A percentile compares a stretch with the other conserved stretches of the same genome.
These are phyloP conservation scores for Chondrus crispus DNA, from an alignment of 23 red algal genomes.

Conservation along the genomic window DNA sequence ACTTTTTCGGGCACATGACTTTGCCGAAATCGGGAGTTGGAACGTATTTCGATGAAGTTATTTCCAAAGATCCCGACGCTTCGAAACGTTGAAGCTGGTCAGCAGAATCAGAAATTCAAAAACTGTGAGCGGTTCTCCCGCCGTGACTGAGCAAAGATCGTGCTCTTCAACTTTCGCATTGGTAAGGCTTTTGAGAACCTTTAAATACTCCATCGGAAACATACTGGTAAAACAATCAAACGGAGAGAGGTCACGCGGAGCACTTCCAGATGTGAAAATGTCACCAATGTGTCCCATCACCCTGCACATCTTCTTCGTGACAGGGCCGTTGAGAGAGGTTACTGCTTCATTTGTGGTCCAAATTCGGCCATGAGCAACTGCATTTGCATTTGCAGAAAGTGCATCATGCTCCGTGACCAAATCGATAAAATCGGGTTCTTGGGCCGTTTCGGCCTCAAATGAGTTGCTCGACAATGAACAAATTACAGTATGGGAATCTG, in stretches of 20 bases:
- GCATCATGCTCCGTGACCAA: not conserved
- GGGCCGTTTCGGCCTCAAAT: too few relatives aligned
- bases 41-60: not conserved
- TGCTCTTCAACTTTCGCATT: not conserved
- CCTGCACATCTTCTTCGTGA: not conserved
- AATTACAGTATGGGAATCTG: too few relatives aligned
- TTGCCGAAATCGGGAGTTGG: not conserved
- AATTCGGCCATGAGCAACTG: not conserved
- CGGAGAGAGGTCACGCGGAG: not conserved
- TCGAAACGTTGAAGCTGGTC: not conserved
- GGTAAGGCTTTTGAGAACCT: not conserved
- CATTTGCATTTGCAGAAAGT: not conserved
- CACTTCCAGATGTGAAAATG: not conserved
- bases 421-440: too few relatives aligned
- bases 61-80: not conserved
- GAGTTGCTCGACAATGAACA: too few relatives aligned
- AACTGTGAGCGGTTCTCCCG: not conserved
- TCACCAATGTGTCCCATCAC: not conserved
- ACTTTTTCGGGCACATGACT: not conserved
- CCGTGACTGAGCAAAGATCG: not conserved
- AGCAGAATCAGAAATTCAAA: not conserved
- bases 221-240: not conserved
- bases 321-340: not conserved
- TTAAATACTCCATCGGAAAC: not conserved
- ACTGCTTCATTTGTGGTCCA: not conserved